A percentile compares a stretch with the other conserved stretches of the same genome.
phyloP scores from a whole-genome alignment of 2,329 filamentous ascomycete species.

The Colletotrichum simmondsii region DNA sequence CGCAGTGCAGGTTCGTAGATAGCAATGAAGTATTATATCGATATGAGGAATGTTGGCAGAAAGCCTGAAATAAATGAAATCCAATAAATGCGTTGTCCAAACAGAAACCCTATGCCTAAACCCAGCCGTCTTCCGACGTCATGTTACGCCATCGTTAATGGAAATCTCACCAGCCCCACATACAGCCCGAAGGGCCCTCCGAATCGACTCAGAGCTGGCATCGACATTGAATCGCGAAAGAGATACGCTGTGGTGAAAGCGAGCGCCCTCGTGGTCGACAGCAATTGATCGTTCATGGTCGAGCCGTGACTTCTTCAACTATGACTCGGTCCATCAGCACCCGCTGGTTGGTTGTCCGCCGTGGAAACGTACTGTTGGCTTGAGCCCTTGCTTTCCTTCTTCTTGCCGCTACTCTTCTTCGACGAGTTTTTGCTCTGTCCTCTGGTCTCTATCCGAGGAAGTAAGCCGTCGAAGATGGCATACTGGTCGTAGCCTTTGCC shows the following conservation, averaged over 20 bases:
- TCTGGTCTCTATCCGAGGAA: constrained; percentile 39
- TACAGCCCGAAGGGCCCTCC: neutral
- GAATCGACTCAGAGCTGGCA: neutral
- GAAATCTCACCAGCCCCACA: neutral
- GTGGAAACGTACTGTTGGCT: constrained; percentile 4
- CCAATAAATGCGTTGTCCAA: neutral
- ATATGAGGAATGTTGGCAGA: neutral
- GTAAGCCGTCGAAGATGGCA: constrained; percentile 36
- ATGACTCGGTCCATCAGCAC: neutral
- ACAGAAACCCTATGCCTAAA: neutral
- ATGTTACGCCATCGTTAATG: neutral
- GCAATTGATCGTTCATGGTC: neutral
- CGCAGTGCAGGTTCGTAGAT: neutral
- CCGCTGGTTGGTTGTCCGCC: neutral
- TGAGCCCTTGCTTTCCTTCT: constrained; percentile 23
- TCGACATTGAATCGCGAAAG: neutral
- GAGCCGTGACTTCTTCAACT: neutral
- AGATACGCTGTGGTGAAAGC: neutral
- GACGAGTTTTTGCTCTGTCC: constrained; percentile 37
- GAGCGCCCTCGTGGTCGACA: neutral
- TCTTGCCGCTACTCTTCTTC: constrained; percentile 30
- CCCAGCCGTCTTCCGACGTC: neutral
- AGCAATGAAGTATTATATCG: neutral
- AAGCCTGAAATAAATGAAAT: neutral
- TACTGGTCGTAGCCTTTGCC: constrained; percentile 24